phyloP scores from a whole-genome alignment of 139 green algal genomes.

The Nannochloris sp. region DNA sequence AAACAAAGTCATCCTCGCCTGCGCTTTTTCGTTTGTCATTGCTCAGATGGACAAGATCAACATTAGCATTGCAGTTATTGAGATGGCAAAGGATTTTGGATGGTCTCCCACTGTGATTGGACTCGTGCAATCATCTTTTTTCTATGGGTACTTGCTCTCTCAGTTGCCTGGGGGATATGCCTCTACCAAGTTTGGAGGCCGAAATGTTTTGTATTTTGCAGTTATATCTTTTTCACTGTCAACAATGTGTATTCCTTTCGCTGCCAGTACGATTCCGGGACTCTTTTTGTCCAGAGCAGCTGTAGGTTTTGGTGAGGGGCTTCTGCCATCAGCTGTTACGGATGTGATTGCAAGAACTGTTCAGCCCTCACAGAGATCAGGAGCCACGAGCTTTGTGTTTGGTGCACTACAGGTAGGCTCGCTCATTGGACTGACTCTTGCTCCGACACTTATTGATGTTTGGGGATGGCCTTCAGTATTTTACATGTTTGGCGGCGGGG shows the following conservation, averaged over 20 bases:
- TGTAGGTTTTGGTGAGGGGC: slow-evolving; percentile 88
- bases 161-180: slow-evolving; percentile 88
- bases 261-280: slow-evolving; percentile 51
- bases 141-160: slow-evolving; percentile 69
- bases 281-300: slow-evolving; percentile 63
- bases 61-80: slow-evolving; percentile 92
- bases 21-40: slow-evolving; percentile 76
- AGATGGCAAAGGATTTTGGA: slow-evolving; percentile 88
- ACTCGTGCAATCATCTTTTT: slow-evolving; percentile 89
- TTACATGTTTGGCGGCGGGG: slow-evolving; percentile 69
- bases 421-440: slow-evolving; percentile 70
- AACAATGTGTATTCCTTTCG: slow-evolving; percentile 45
- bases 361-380: slow-evolving; percentile 55
- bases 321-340: slow-evolving; percentile 75
- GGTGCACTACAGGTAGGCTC: slow-evolving; percentile 84
- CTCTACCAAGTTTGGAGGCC: slow-evolving; percentile 53
- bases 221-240: slow-evolving; percentile 71
- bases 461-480: slow-evolving; percentile 83
- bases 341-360: slow-evolving; percentile 83
- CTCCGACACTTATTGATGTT: slow-evolving; percentile 62
- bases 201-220: slow-evolving; percentile 63
- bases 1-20: slow-evolving; percentile 64
- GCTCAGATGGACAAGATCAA: slow-evolving; percentile 98
- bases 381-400: slow-evolving; percentile 82
- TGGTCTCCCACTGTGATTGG: slow-evolving; percentile 66